Evolutionary conservation across 2,329 filamentous ascomycete genomes (phyloP).

Genomic region (Fusarium sp.): DNA sequence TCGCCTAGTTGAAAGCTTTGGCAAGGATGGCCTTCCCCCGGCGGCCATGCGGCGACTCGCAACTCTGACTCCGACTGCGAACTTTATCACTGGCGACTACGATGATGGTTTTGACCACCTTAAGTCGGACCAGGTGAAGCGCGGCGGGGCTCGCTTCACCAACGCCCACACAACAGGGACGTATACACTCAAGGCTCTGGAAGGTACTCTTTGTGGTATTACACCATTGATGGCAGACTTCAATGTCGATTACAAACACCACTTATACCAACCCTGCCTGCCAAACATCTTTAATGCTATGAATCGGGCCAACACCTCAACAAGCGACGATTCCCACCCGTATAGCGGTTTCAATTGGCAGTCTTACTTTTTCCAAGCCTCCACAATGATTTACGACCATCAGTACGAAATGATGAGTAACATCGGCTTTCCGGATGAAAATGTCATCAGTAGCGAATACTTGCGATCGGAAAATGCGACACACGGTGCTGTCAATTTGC

Average conservation of each 20-base stretch:
- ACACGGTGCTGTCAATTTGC: constrained; percentile 47
- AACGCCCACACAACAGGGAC: constrained; percentile 58
- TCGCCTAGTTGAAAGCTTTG: constrained; percentile 49
- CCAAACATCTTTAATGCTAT: constrained; percentile 55
- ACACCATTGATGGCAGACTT: constrained; percentile 57
- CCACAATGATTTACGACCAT: constrained; percentile 51
- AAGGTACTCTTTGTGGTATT: constrained; percentile 58
- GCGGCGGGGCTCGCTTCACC: constrained; percentile 57
- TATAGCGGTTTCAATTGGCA: constrained; percentile 48
- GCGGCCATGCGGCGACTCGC: constrained; percentile 47
- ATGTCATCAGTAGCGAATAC: constrained; percentile 49
- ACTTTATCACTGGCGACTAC: constrained; percentile 53
- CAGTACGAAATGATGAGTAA: constrained; percentile 48
- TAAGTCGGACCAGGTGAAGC: constrained; percentile 27
- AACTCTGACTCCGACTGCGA: constrained; percentile 50
- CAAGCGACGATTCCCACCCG: constrained; percentile 5
- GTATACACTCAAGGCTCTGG: constrained; percentile 59
- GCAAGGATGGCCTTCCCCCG: constrained; percentile 48
- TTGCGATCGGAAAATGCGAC: constrained; percentile 48
- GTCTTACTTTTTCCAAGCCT: constrained; percentile 51
- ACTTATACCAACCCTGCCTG: constrained; percentile 61
- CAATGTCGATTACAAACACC: constrained; percentile 56
- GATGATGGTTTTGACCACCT: constrained; percentile 51
- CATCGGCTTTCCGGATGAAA: constrained; percentile 49
- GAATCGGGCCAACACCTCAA: constrained; percentile 41